These are phyloP conservation scores for Vitis rupestris DNA, from an alignment of 164 flowering plant genomes.

Conservation along the genomic window DNA sequence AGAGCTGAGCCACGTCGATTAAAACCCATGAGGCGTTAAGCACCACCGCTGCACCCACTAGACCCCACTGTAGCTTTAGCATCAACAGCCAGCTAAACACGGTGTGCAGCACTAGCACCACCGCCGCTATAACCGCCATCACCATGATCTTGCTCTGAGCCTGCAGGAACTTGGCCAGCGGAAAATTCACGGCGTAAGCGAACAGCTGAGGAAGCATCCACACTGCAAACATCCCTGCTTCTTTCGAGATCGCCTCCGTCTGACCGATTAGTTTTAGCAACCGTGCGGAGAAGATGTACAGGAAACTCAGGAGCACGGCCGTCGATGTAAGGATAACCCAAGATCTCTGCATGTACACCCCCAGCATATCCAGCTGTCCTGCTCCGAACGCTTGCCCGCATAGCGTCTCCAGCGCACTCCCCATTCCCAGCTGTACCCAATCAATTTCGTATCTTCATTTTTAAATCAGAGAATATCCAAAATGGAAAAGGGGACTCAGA, in stretches of 20 bases:
- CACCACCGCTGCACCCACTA: slow-evolving; percentile 71
- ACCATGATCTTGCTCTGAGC: slow-evolving; percentile 69
- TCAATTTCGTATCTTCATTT: not conserved
- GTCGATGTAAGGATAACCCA: slow-evolving; percentile 69
- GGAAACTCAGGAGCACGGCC: slow-evolving; percentile 25
- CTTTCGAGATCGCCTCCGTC: slow-evolving; percentile 39
- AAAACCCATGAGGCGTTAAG: slow-evolving; percentile 72
- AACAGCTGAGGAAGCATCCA: slow-evolving; percentile 76
- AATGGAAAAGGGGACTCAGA: not conserved
- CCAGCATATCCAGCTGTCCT: slow-evolving; percentile 66
- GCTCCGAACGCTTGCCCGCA: slow-evolving; percentile 93
- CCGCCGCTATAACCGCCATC: slow-evolving; percentile 56
- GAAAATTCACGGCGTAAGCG: slow-evolving; percentile 66
- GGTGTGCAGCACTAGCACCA: slow-evolving; percentile 44
- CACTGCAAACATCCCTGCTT: slow-evolving; percentile 57
- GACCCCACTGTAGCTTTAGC: slow-evolving; percentile 64
- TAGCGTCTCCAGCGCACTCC: slow-evolving; percentile 83
- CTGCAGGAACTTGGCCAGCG: slow-evolving; percentile 65
- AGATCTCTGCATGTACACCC: slow-evolving; percentile 85
- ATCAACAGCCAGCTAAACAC: slow-evolving; percentile 63
- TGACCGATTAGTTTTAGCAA: slow-evolving; percentile 52
- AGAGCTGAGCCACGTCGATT: slow-evolving; percentile 57
- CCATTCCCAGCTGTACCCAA: slow-evolving; percentile 67
- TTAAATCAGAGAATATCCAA: not conserved
- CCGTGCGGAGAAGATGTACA: slow-evolving; percentile 53